Evolutionary conservation across 768 basidiomycete genomes (phyloP).

Genomic region (Cyathus striatus): DNA sequence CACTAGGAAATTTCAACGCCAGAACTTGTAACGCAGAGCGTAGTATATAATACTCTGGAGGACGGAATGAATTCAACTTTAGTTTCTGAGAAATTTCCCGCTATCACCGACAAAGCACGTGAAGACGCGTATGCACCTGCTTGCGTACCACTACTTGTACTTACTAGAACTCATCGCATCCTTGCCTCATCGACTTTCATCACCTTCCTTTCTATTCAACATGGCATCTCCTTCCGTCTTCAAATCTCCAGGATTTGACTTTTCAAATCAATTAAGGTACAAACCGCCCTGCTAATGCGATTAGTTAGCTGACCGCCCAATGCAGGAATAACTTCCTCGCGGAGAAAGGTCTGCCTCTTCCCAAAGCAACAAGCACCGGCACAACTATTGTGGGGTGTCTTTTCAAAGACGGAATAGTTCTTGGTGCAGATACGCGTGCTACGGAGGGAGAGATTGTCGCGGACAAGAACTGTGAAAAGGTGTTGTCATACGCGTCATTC

Average conservation of each 20-base stretch:
- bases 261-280: conserved; percentile 71
- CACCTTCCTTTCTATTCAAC: neutral
- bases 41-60: too few relatives aligned
- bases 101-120: too few relatives aligned
- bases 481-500: conserved; percentile 23
- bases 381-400: conserved; percentile 98
- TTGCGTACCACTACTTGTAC: neutral
- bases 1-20: too few relatives aligned
- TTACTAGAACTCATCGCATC: neutral
- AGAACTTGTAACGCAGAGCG: too few relatives aligned
- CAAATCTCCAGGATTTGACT: conserved; percentile 58
- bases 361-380: conserved; percentile 88
- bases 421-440: conserved; percentile 96
- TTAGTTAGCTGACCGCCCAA: neutral
- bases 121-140: neutral
- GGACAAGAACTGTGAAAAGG: conserved; percentile 99
- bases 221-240: neutral
- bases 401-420: conserved; percentile 86
- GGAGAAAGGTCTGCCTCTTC: conserved; percentile 66
- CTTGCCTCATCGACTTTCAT: neutral
- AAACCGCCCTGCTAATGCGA: neutral
- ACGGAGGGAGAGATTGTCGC: conserved; percentile 93
- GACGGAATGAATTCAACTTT: too few relatives aligned
- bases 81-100: too few relatives aligned
- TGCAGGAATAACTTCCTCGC: conserved; percentile 68